Percentiles rank a stretch among this genome's conserved stretches.
Conservation (phyloP, 1,284 basidiomycete genomes). For the Gymnopus androsaceus region DNA sequence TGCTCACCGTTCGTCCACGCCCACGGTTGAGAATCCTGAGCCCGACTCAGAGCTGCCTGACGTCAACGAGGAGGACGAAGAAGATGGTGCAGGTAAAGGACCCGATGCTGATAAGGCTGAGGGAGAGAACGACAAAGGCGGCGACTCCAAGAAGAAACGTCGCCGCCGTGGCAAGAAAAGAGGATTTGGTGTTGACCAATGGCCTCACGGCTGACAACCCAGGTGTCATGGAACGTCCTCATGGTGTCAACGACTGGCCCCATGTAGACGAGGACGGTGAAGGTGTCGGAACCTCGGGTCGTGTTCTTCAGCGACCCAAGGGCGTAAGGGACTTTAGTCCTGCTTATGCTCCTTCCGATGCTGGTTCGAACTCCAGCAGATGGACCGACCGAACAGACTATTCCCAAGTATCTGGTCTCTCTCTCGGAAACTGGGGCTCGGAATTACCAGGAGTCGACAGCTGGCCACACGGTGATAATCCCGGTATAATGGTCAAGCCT, state of each 20-base stretch:
- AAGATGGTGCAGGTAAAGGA: too few relatives aligned
- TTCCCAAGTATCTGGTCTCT: too few relatives aligned
- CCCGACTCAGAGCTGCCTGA: background rate
- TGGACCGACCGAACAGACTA: too few relatives aligned
- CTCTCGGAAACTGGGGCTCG: background rate
- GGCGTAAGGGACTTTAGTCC: too few relatives aligned
- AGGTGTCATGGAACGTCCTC: background rate
- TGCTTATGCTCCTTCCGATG: too few relatives aligned
- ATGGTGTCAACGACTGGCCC: conserved; percentile 7
- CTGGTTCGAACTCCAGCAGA: too few relatives aligned
- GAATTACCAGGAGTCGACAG: background rate
- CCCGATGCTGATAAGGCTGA: too few relatives aligned
- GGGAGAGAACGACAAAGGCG: too few relatives aligned
- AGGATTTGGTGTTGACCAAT: conserved; percentile 2
- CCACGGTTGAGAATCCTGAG: background rate
- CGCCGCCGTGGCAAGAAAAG: conserved; percentile 2
- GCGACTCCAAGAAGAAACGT: background rate
- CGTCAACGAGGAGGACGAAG: background rate
- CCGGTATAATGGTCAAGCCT: conserved; percentile 1
- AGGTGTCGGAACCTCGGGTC: background rate
- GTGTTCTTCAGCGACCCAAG: background rate
- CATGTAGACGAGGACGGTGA: background rate
- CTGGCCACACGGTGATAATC: conserved; percentile 9
- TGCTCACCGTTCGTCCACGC: background rate
- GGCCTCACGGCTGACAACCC: conserved; percentile 10